phyloP scores from a whole-genome alignment of 352 stramenopile species.

The Pythium dissotocum region DNA sequence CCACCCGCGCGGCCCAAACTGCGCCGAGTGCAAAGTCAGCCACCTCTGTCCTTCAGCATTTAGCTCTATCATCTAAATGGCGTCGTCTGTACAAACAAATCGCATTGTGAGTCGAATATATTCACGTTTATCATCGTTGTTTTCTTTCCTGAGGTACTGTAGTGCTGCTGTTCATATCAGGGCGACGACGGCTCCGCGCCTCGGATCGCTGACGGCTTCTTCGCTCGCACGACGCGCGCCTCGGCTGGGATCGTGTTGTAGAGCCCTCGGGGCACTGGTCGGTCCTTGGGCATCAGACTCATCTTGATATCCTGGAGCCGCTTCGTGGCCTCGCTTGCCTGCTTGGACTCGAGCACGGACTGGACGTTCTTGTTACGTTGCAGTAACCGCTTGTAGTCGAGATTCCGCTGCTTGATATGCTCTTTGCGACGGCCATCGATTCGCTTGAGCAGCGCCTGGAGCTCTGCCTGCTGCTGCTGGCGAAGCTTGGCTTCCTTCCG shows the following conservation, averaged over 20 bases:
- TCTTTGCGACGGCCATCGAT: slow-evolving; percentile 94
- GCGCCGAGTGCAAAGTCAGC: slow-evolving; percentile 64
- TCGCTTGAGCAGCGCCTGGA: slow-evolving; percentile 92
- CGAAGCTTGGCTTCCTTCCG: slow-evolving; percentile 91
- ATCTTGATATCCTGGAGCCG: slow-evolving; percentile 83
- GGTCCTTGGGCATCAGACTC: slow-evolving; percentile 69
- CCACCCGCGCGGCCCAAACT: slow-evolving; percentile 67
- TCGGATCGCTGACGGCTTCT: slow-evolving; percentile 57
- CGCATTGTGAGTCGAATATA: neutral
- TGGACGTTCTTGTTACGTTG: slow-evolving; percentile 96
- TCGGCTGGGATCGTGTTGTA: slow-evolving; percentile 80
- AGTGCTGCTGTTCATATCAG: neutral
- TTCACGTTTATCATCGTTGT: neutral
- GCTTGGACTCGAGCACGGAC: slow-evolving; percentile 92
- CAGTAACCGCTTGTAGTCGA: slow-evolving; percentile 93
- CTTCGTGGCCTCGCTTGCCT: slow-evolving; percentile 76
- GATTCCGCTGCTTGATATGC: slow-evolving; percentile 91
- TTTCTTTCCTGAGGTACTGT: neutral
- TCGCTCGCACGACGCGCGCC: slow-evolving; percentile 67
- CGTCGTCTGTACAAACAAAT: neutral
- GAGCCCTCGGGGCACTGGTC: slow-evolving; percentile 40
- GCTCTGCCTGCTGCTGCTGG: slow-evolving; percentile 92
- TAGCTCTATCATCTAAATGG: slow-evolving; percentile 21
- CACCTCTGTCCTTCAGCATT: slow-evolving; percentile 69
- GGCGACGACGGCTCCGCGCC: slow-evolving; percentile 24